Percentiles rank a stretch among this genome's conserved stretches.
Conservation (phyloP, 78 protist genomes). For the Dictyostelium purpureum region DNA sequence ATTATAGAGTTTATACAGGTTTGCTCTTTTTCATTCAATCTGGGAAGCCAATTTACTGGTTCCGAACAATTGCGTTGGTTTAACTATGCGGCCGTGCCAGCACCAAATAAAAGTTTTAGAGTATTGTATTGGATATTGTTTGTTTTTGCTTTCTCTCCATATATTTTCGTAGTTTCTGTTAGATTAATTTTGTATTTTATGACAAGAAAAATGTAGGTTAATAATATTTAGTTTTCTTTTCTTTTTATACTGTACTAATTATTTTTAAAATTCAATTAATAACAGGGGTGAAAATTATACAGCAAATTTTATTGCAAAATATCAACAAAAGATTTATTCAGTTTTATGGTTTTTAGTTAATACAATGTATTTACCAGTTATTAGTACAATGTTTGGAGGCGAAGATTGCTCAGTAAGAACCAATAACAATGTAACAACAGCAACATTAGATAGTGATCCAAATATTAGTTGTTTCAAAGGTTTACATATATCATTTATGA, state of each 20-base stretch:
- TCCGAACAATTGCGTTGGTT: constrained; percentile 9
- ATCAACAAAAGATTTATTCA: constrained; percentile 58
- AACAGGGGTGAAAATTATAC: constrained; percentile 57
- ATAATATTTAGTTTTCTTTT: background rate
- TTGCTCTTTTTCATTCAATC: constrained; percentile 53
- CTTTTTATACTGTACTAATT: background rate
- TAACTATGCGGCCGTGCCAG: constrained; percentile 35
- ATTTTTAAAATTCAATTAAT: background rate
- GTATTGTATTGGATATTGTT: constrained; percentile 70
- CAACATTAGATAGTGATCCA: constrained; percentile 33
- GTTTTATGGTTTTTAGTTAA: constrained; percentile 66
- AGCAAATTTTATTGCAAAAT: constrained; percentile 8
- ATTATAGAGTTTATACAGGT: constrained; percentile 61
- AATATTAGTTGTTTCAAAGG: constrained; percentile 14
- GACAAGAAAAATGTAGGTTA: constrained; percentile 44
- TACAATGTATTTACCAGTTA: constrained; percentile 70
- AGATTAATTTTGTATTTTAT: constrained; percentile 40
- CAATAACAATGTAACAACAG: background rate
- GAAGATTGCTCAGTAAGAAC: constrained; percentile 36
- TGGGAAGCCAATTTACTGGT: background rate
- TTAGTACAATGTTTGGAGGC: constrained; percentile 69
- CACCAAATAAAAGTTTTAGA: constrained; percentile 7
- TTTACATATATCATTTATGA: constrained; percentile 30
- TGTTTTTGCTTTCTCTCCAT: constrained; percentile 66
- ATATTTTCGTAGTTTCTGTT: constrained; percentile 50